Conservation (phyloP, 768 basidiomycete species). For the Pulveroboletus ravenelii region DNA sequence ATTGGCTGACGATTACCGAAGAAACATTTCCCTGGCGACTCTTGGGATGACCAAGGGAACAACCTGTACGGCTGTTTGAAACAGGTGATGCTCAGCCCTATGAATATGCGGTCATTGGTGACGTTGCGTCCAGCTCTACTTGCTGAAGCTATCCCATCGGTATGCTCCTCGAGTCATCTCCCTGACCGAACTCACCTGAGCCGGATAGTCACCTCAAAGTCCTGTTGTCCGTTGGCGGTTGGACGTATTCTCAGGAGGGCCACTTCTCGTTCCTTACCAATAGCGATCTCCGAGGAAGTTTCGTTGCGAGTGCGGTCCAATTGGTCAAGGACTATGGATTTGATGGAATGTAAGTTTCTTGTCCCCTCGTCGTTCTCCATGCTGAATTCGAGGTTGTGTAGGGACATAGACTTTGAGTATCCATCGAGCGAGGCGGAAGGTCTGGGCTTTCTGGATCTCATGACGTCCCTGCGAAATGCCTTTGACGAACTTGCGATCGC, state of each 20-base stretch:
- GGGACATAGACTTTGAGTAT: conserved; percentile 79
- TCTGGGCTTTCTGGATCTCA: conserved; percentile 60
- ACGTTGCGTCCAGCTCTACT: conserved; percentile 32
- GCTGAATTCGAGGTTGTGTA: conserved; percentile 15
- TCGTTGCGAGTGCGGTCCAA: conserved; percentile 57
- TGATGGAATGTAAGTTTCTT: conserved; percentile 59
- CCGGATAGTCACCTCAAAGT: conserved; percentile 43
- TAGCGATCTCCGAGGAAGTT: conserved; percentile 45
- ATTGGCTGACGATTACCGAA: conserved; percentile 23
- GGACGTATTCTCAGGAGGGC: conserved; percentile 66
- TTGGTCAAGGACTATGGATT: conserved; percentile 73
- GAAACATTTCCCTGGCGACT: conserved; percentile 71
- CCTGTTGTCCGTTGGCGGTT: conserved; percentile 53
- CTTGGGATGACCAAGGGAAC: conserved; percentile 69
- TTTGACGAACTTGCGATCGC: conserved; percentile 51
- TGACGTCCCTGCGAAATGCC: conserved; percentile 56
- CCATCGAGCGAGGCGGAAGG: conserved; percentile 56
- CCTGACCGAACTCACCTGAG: neutral
- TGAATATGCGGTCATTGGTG: neutral
- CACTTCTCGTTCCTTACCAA: conserved; percentile 64
- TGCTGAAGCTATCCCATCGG: conserved; percentile 58
- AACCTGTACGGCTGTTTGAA: conserved; percentile 81
- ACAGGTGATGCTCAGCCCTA: conserved; percentile 43
- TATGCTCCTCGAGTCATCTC: conserved; percentile 2
- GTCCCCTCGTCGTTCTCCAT: neutral